Evolutionary conservation across 2,329 filamentous ascomycete species (phyloP).

Genomic region (Sphaerulina vaccinii): DNA sequence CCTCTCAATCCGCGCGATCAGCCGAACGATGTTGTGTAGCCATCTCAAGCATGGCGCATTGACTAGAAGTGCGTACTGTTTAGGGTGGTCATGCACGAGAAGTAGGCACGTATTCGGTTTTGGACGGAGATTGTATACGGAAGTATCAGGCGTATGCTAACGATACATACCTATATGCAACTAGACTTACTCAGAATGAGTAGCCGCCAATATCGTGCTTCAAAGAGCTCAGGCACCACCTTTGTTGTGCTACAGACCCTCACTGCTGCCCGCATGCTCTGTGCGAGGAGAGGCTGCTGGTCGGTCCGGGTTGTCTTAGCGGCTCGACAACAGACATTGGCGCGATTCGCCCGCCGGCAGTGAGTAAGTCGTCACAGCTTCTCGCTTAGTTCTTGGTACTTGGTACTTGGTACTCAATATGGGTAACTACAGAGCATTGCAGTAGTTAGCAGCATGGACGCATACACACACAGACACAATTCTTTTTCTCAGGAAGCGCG

Average conservation of each 20-base stretch:
- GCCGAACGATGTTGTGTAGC: slow-evolving; percentile 18
- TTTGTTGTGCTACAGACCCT: neutral
- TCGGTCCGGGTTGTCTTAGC: neutral
- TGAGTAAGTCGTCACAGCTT: neutral
- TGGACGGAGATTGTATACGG: slow-evolving; percentile 12
- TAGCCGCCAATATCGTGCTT: too few relatives aligned
- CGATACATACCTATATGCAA: slow-evolving; percentile 11
- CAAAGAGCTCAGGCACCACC: neutral
- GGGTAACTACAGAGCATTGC: neutral
- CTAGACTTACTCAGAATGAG: slow-evolving; percentile 3
- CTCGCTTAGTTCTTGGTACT: neutral
- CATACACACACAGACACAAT: too few relatives aligned
- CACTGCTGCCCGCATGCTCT: slow-evolving; percentile 7
- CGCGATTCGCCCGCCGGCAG: neutral
- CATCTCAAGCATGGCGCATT: neutral
- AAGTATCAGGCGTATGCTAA: neutral
- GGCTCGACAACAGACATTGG: too few relatives aligned
- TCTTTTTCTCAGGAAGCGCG: slow-evolving; percentile 6
- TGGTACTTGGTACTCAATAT: neutral
- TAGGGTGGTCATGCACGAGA: neutral
- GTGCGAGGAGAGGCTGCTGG: slow-evolving; percentile 7
- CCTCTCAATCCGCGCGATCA: slow-evolving; percentile 17
- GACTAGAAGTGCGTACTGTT: neutral
- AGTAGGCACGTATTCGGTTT: neutral
- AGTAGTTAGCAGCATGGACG: too few relatives aligned